Evolutionary conservation across 2,329 filamentous ascomycete species (phyloP).

Genomic region (Hypoxylon sp.): DNA sequence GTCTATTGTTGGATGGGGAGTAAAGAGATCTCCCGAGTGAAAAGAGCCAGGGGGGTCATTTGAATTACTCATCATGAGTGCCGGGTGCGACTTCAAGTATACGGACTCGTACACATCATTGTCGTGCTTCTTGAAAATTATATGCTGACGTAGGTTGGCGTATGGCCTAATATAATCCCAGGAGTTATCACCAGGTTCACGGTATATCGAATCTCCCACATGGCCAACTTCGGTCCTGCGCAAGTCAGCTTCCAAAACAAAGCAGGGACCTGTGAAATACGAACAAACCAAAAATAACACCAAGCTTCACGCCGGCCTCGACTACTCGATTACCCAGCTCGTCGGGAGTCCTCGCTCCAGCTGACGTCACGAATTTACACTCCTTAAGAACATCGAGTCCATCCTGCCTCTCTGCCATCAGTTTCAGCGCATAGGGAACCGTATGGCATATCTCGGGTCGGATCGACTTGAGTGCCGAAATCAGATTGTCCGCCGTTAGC

Average conservation of each 20-base stretch:
- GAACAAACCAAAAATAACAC: conserved; percentile 59
- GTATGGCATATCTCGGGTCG: conserved; percentile 59
- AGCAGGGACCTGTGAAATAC: conserved; percentile 32
- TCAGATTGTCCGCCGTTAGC: conserved; percentile 56
- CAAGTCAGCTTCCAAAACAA: conserved; percentile 32
- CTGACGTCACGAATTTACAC: conserved; percentile 59
- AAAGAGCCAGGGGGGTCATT: conserved; percentile 57
- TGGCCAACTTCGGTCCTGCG: conserved; percentile 60
- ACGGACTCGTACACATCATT: conserved; percentile 55
- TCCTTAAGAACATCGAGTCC: conserved; percentile 56
- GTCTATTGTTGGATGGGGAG: conserved; percentile 55
- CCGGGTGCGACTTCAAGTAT: conserved; percentile 55
- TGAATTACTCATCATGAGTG: conserved; percentile 55
- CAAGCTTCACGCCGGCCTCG: conserved; percentile 55
- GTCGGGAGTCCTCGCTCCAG: conserved; percentile 60
- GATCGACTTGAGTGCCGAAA: conserved; percentile 55
- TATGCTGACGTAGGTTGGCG: conserved; percentile 54
- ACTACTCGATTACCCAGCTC: conserved; percentile 59
- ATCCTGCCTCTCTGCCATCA: conserved; percentile 56
- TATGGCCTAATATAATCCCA: conserved; percentile 61
- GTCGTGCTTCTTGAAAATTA: conserved; percentile 58
- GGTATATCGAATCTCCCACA: conserved; percentile 59
- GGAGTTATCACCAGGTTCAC: conserved; percentile 56
- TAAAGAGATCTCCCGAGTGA: conserved; percentile 56
- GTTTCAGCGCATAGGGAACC: conserved; percentile 59